Percentiles rank a stretch among this genome's conserved stretches.
Conservation (phyloP, 257 asterid genomes). For the Forsythia viridissima region DNA sequence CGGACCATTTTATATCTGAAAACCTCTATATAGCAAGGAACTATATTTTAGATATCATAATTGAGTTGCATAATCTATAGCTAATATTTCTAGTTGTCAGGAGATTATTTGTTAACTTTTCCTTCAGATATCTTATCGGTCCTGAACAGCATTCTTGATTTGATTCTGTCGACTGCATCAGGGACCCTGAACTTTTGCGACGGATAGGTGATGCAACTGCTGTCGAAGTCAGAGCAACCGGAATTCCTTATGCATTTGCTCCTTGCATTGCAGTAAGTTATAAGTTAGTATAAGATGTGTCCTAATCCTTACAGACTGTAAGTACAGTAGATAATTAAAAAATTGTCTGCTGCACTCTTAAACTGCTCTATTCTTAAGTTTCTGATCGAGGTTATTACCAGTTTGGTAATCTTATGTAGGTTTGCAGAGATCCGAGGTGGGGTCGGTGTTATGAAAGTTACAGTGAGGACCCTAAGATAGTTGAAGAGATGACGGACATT, state of each 20-base stretch:
- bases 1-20: slow-evolving; percentile 9
- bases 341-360: background rate
- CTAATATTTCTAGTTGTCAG: slow-evolving; percentile 1
- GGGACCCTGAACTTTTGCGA: slow-evolving; percentile 74
- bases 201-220: slow-evolving; percentile 92
- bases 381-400: slow-evolving; percentile 5
- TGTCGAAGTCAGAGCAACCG: slow-evolving; percentile 83
- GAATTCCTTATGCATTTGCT: slow-evolving; percentile 85
- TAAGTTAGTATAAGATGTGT: slow-evolving; percentile 16
- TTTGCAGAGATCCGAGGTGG: slow-evolving; percentile 97
- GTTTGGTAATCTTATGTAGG: slow-evolving; percentile 43
- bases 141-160: slow-evolving; percentile 2
- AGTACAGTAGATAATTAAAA: background rate
- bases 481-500: slow-evolving; percentile 78
- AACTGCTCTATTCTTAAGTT: background rate
- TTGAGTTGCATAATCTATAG: slow-evolving; percentile 1
- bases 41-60: background rate
- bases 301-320: slow-evolving; percentile 8
- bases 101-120: background rate
- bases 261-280: slow-evolving; percentile 88
- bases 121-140: background rate
- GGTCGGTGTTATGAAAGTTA: slow-evolving; percentile 95
- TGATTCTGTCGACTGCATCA: slow-evolving; percentile 28
- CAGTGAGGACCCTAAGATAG: slow-evolving; percentile 86
- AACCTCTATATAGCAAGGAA: slow-evolving; percentile 12